Base-by-base conservation (phyloP, 2,329 filamentous ascomycete genomes). In the Neonectria neomacrospora region DNA sequence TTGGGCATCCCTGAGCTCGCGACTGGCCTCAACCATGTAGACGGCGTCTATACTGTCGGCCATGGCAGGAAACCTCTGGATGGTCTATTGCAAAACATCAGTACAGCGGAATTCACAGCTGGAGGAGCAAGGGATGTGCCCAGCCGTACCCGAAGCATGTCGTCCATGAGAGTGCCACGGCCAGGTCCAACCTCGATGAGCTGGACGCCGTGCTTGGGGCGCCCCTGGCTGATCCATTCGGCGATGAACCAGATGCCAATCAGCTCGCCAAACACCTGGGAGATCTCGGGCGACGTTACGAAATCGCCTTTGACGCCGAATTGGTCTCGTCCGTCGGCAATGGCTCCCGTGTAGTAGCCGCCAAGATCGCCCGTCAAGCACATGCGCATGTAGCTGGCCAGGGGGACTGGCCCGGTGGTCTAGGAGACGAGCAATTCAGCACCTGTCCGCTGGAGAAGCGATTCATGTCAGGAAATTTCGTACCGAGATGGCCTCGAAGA, bases 321-420 rank as follows among this genome's bases (percentile, higher is more conserved):
- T 67, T 95, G 94, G 75, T 97, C 94, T 50, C 90, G 87, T 20
- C 86, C 89, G 63, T 88, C 80, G 9, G 85, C 85, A 45, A 90
- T 85, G 23, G 89, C 87, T 5, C 90, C 88, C 1, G 94, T 98
- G 80, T 99, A 99, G 81, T 99, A 99, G 57, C 96, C 96, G 62
- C 93, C 94, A 41, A 93, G 81, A 65, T 96, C 92, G 11, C 92
- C 92, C 1, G 96, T 99, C 67, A 99, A 87, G 77, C 95, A 97
- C 90, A 98, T 97, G 76, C 96, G 94, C 96, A 99, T 99, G 78
- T 94, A 99, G 55, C 93, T 91, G 5, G 96, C 94, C 64, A 99
- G 87, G 1, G 96, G 93, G 28, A 98, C 89, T 4, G 96, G 95
- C 0, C 96, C 96, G 11, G 96, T 98, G 42, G 91, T 80, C 81